Percentiles rank a stretch among this genome's conserved stretches.
Evolutionary conservation across 805 yeast species (phyloP).

Genomic region (Pichia rugopelliculosa): DNA sequence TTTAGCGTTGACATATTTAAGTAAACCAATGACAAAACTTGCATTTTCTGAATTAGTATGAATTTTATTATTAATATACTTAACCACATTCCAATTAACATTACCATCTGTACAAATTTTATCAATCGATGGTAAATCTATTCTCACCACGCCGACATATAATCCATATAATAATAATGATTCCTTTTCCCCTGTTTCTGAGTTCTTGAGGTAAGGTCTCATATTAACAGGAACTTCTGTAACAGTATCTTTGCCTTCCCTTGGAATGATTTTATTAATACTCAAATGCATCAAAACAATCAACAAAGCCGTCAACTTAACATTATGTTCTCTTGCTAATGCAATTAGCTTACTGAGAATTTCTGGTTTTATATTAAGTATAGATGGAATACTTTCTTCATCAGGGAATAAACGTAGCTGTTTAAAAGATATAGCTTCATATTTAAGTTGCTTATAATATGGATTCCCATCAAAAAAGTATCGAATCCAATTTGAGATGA

Average conservation of each 20-base stretch:
- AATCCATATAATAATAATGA: conserved; percentile 13
- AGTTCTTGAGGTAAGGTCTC: conserved; percentile 9
- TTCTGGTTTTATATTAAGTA: neutral
- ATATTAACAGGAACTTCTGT: conserved; percentile 18
- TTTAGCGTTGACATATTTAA: conserved; percentile 5
- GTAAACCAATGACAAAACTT: conserved; percentile 5
- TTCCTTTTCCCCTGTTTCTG: neutral
- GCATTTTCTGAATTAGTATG: neutral
- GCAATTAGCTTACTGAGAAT: neutral
- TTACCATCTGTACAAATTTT: conserved; percentile 3
- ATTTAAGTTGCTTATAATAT: neutral
- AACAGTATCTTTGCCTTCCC: conserved; percentile 10
- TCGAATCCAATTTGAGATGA: neutral
- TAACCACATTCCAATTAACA: conserved; percentile 7
- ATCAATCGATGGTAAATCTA: conserved; percentile 14
- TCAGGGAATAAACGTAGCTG: neutral
- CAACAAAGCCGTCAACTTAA: conserved; percentile 11
- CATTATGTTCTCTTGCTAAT: conserved; percentile 1
- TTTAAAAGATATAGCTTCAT: neutral
- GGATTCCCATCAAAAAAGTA: neutral
- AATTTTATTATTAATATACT: conserved; percentile 1
- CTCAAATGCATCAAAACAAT: conserved; percentile 3
- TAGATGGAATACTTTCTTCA: neutral
- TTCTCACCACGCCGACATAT: conserved; percentile 11
- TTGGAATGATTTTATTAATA: conserved; percentile 1